Base-by-base conservation (phyloP, 495 filamentous ascomycete species). In the Aspergillus heteromorphus region DNA sequence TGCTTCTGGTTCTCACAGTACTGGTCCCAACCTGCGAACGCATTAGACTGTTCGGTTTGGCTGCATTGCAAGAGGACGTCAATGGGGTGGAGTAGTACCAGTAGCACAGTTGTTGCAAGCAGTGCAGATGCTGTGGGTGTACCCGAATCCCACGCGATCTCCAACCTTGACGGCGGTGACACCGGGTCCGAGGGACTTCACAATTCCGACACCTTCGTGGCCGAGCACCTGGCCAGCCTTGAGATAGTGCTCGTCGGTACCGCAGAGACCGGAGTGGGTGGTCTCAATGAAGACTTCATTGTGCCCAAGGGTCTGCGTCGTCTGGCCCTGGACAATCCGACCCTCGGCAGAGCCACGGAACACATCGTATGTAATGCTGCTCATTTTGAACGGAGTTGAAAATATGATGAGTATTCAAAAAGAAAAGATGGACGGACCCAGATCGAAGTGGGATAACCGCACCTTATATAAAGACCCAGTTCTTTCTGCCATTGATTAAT, bases 1-100 rank as follows among this genome's bases (percentile, higher is more conserved):
- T 80, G 64, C 19, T 61, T 66, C 50, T 75, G 73, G 50, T 78
- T 60, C 9, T 66, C 60, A 61, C 82, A 85, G 57, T 75, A 78
- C 19, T 69, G 74, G 48, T 84, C 82, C 57, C 66, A 69, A 13
- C 65, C 66, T 69, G 20, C 1, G n/a, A 0, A 38, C 11, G 21
- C 7, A 16, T 48, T 21, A 21, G n/a, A n/a, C n/a, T n/a, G 5
- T 13, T 8, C n/a, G n/a, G n/a, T 4, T 42, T 6, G 9, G 41
- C 34, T 40, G 31, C 49, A 51, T 50, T 16, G 23, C 6, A 21
- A 17, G 27, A 2, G 9, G 23, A 53, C 30, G 11, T 25, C 14
- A 27, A 19, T 8, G 19, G 2, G 1, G 11, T 16, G 17, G 17
- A 43, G 2, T 2, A 51, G 48, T 68, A 57, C 80, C 79, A 9